phyloP scores from a whole-genome alignment of 1,284 basidiomycete genomes.

The Phenoliferia sp. region DNA sequence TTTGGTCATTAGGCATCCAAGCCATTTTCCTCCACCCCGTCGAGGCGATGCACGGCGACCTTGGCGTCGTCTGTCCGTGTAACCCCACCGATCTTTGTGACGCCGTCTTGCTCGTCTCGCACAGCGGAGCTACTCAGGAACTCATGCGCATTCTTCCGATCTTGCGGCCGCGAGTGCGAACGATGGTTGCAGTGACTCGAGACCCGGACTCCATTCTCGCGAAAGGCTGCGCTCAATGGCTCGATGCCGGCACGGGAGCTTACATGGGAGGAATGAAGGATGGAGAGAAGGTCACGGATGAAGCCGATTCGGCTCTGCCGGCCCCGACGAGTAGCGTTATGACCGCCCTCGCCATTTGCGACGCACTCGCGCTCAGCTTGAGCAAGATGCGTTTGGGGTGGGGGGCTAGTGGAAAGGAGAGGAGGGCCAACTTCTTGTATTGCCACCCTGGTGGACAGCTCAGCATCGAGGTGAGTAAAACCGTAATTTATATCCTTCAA shows the following conservation, averaged over 20 bases:
- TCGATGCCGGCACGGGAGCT: conserved; percentile 37
- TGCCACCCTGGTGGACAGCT: conserved; percentile 45
- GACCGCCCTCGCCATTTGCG: conserved; percentile 44
- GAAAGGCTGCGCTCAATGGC: conserved; percentile 39
- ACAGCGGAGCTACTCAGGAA: conserved; percentile 44
- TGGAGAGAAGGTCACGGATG: conserved; percentile 28
- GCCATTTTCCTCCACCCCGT: conserved; percentile 44
- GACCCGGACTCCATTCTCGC: conserved; percentile 40
- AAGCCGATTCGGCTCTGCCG: conserved; percentile 38
- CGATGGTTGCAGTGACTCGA: conserved; percentile 42
- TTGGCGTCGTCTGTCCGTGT: conserved; percentile 42
- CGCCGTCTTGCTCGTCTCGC: conserved; percentile 42
- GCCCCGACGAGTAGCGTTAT: conserved; percentile 44
- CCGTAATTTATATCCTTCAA: background rate
- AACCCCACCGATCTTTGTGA: conserved; percentile 33
- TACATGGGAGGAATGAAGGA: conserved; percentile 17
- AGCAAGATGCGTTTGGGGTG: conserved; percentile 30
- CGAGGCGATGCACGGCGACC: conserved; percentile 45
- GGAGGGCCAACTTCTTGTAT: conserved; percentile 36
- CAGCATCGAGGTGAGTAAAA: conserved; percentile 28
- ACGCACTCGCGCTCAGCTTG: conserved; percentile 41
- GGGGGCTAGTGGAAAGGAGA: conserved; percentile 30
- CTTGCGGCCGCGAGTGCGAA: conserved; percentile 37
- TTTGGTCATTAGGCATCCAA: conserved; percentile 36
- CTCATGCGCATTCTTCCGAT: conserved; percentile 42